Percentiles rank a stretch among this genome's conserved stretches.
These are phyloP conservation scores for Cytospora leucostoma DNA, from an alignment of 2,329 filamentous ascomycete species.

Conservation along the genomic window DNA sequence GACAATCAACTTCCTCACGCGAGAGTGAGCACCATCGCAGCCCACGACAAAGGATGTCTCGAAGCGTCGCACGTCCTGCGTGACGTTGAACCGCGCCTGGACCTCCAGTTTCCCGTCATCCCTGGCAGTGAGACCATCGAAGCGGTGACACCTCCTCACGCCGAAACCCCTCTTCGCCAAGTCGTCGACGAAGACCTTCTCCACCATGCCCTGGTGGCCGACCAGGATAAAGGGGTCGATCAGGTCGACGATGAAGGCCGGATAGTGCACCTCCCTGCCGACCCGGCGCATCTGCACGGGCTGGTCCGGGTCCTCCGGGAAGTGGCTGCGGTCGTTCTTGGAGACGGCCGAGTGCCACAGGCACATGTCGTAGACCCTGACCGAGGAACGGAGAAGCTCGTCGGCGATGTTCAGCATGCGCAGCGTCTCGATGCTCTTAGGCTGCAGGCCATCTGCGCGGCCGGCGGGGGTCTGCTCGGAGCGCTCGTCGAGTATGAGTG, in stretches of 20 bases:
- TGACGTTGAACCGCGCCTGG: slow-evolving; percentile 42
- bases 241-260: slow-evolving; percentile 37
- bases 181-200: slow-evolving; percentile 57
- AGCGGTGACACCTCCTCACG: slow-evolving; percentile 42
- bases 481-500: slow-evolving; percentile 68
- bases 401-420: slow-evolving; percentile 68
- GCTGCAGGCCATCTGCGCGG: slow-evolving; percentile 68
- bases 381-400: slow-evolving; percentile 60
- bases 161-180: slow-evolving; percentile 50
- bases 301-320: slow-evolving; percentile 36
- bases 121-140: slow-evolving; percentile 39
- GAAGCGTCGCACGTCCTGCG: slow-evolving; percentile 35
- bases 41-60: slow-evolving; percentile 23
- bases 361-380: slow-evolving; percentile 67
- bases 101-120: slow-evolving; percentile 46
- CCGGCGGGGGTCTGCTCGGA: slow-evolving; percentile 68
- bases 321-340: slow-evolving; percentile 26
- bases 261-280: slow-evolving; percentile 41
- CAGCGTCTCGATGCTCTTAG: slow-evolving; percentile 72
- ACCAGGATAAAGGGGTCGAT: slow-evolving; percentile 39
- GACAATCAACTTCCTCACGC: slow-evolving; percentile 64
- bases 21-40: slow-evolving; percentile 66
- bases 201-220: slow-evolving; percentile 61
- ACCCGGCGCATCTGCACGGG: slow-evolving; percentile 56
- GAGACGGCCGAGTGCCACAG: slow-evolving; percentile 56